These are phyloP conservation scores for Candida taoyuanica DNA, from an alignment of 805 yeast species.

Conservation along the genomic window DNA sequence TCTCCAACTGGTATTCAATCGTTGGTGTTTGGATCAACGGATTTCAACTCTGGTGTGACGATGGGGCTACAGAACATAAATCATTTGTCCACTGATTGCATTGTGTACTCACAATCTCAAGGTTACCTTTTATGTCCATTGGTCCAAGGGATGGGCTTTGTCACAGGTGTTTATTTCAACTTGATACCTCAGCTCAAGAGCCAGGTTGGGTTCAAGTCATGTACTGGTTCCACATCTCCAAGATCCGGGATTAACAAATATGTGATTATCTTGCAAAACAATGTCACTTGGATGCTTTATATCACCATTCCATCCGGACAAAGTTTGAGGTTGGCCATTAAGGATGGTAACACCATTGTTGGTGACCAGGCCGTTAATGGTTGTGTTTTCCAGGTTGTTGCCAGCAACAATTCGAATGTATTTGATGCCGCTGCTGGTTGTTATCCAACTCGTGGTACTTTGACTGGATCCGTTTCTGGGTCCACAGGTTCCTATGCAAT, in stretches of 20 bases:
- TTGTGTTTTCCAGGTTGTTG: slow-evolving; percentile 56
- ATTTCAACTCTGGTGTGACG: slow-evolving; percentile 31
- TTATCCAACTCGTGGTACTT: slow-evolving; percentile 45
- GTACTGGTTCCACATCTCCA: slow-evolving; percentile 37
- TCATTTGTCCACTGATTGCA: slow-evolving; percentile 32
- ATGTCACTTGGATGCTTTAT: slow-evolving; percentile 63
- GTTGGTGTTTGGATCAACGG: slow-evolving; percentile 44
- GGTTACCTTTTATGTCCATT: slow-evolving; percentile 52
- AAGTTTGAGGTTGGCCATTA: slow-evolving; percentile 25
- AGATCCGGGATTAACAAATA: slow-evolving; percentile 48
- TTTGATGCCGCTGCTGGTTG: slow-evolving; percentile 64
- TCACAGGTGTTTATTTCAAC: slow-evolving; percentile 58
- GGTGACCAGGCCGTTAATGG: slow-evolving; percentile 44
- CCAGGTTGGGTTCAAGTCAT: slow-evolving; percentile 56
- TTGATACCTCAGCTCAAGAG: slow-evolving; percentile 54
- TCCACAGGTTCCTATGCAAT: slow-evolving; percentile 39
- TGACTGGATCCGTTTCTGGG: slow-evolving; percentile 39
- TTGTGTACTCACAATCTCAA: slow-evolving; percentile 22
- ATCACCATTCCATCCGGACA: slow-evolving; percentile 43
- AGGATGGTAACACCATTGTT: slow-evolving; percentile 36
- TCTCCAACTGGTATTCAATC: slow-evolving; percentile 66
- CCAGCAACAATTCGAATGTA: slow-evolving; percentile 39
- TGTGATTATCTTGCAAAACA: slow-evolving; percentile 48
- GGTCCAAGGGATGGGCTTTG: slow-evolving; percentile 80
- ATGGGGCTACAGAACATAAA: slow-evolving; percentile 29